A percentile compares a stretch with the other conserved stretches of the same genome.
phyloP scores from a whole-genome alignment of 2,329 filamentous ascomycete genomes.

The Alternaria postmessia region DNA sequence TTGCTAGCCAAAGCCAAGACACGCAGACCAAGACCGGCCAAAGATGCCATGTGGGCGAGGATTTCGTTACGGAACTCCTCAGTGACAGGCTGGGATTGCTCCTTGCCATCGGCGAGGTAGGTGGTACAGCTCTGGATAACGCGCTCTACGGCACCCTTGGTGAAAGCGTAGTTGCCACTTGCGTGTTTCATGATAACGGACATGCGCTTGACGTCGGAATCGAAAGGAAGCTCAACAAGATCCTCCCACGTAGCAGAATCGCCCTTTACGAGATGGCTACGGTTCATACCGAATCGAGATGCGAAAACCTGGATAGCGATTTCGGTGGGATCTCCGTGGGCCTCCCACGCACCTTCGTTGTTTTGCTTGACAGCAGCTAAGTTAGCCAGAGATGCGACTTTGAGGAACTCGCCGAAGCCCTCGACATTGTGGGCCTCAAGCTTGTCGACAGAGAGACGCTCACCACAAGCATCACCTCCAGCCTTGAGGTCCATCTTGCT shows the following conservation, averaged over 20 bases:
- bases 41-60: constrained; percentile 72
- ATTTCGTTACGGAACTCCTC: constrained; percentile 65
- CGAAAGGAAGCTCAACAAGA: constrained; percentile 74
- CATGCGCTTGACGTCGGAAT: constrained; percentile 80
- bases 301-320: constrained; percentile 80
- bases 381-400: constrained; percentile 56
- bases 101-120: constrained; percentile 56
- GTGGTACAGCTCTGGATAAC: constrained; percentile 69
- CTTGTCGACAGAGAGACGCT: constrained; percentile 28
- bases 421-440: constrained; percentile 29
- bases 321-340: constrained; percentile 63
- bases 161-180: constrained; percentile 57
- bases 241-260: constrained; percentile 41
- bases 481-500: constrained; percentile 38
- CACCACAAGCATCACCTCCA: constrained; percentile 23
- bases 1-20: constrained; percentile 71
- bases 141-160: constrained; percentile 74
- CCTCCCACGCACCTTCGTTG: constrained; percentile 51
- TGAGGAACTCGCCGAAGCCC: constrained; percentile 44
- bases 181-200: constrained; percentile 69
- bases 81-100: constrained; percentile 54
- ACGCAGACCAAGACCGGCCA: constrained; percentile 72
- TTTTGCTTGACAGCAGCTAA: constrained; percentile 60
- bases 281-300: constrained; percentile 71
- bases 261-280: constrained; percentile 58